Conservation (phyloP, 768 basidiomycete genomes). For the Ephemerocybe angulata region DNA sequence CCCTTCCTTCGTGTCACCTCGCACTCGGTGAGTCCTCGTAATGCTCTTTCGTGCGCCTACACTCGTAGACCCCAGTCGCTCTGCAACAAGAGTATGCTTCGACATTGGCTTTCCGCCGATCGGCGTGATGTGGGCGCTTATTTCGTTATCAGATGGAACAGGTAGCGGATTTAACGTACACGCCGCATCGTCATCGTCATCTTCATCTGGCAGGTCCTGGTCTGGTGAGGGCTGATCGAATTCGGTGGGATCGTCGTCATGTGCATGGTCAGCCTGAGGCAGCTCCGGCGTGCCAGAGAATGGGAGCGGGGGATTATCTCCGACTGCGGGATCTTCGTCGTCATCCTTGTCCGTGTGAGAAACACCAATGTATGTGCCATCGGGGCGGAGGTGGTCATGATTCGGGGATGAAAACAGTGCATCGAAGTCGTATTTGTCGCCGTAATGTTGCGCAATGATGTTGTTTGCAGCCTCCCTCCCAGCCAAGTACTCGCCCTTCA, state of each 20-base stretch:
- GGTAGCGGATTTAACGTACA: not conserved
- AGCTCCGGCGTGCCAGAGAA: too few species aligned
- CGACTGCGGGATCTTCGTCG: not conserved
- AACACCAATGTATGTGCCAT: constrained; percentile 13
- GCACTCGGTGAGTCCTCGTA: not conserved
- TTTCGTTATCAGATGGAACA: not conserved
- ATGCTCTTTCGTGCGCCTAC: not conserved
- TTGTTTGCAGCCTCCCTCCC: constrained; percentile 9
- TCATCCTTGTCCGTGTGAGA: not conserved
- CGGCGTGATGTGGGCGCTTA: not conserved
- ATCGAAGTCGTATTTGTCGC: not conserved
- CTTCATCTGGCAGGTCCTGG: too few species aligned
- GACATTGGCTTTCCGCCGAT: not conserved
- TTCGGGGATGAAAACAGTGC: not conserved
- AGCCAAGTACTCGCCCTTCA: constrained; percentile 6
- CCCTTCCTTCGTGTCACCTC: not conserved
- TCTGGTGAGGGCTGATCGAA: not conserved
- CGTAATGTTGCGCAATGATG: not conserved
- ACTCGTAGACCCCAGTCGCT: not conserved
- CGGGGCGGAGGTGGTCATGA: constrained; percentile 12
- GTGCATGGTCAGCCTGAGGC: not conserved
- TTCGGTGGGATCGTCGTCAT: not conserved
- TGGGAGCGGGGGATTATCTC: not conserved
- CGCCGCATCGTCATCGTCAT: not conserved
- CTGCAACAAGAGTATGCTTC: not conserved